Evolutionary conservation across 139 green algal species (phyloP), one percentile per base, ranked within the genome.

Genomic region (Nannochloris sp.): DNA sequence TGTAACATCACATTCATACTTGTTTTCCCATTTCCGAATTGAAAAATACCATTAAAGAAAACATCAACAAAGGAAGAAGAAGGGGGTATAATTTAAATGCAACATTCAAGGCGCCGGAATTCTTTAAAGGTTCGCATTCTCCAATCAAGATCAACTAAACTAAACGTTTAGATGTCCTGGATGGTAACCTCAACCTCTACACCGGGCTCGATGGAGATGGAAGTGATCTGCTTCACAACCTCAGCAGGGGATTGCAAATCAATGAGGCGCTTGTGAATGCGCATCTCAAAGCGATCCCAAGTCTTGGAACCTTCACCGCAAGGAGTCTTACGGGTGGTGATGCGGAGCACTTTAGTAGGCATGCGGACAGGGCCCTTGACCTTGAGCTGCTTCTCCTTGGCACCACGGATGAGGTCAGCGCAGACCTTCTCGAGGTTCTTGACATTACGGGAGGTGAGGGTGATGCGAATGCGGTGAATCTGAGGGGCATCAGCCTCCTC

Each of bases 271-370:
- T 99, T 99, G 90, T 99, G 94, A 72, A 99, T 93, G 45, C 92
- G 79, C 88, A 98, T 91, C 86, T 98, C 89, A 61, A 96, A 96
- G 53, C 83, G 68, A 73, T 99, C 94, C 73, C 76, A 99, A 55
- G 95, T 99, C 90, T 98, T 98, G 79, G 95, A 98, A 87, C 93
- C 95, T 78, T 99, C 85, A 83, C 95, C 95, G 74, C 84, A 97
- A 32, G 95, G 95, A 2, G 90, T 93, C 87, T 99, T 99, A 74
- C 95, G 86, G 23, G 88, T 97, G 70, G 91, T 98, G 79, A 98
- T 91, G 60, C 78, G 81, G 67, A 99, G 84, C n/a, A 83, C 83
- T 85, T 98, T 98, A 66, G 95, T 99, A 73, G 95, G 95, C 87
- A 99, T 92, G 75, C 95, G 84, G 67, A 99, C 92, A 31, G 95